Percentiles rank a stretch among this genome's conserved stretches.
Evolutionary conservation across 371 early-diverging fungal genomes (phyloP).

Genomic region (Mortierella sp.): DNA sequence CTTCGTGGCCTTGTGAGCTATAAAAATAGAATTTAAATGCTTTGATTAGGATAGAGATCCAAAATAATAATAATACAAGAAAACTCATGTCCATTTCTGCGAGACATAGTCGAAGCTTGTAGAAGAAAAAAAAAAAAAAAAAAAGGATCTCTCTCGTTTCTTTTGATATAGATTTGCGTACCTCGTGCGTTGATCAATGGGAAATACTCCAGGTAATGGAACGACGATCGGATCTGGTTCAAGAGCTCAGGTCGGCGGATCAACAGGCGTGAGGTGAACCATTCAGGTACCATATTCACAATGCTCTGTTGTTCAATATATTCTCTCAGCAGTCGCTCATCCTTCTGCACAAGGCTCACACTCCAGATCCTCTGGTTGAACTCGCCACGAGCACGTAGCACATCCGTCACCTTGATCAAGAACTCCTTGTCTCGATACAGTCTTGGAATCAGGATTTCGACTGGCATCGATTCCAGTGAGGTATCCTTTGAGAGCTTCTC

Average conservation of each 20-base stretch:
- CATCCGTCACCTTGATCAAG: slow-evolving; percentile 24
- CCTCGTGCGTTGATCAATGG: slow-evolving; percentile 65
- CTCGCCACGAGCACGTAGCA: slow-evolving; percentile 33
- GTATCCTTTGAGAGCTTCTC: slow-evolving; percentile 36
- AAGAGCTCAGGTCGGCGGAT: slow-evolving; percentile 10
- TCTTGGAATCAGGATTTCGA: slow-evolving; percentile 32
- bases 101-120: too few species aligned
- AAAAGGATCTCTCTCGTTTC: too few species aligned
- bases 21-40: too few species aligned
- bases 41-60: too few species aligned
- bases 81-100: too few species aligned
- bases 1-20: slow-evolving; percentile 45
- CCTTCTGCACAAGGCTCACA: slow-evolving; percentile 28
- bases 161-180: slow-evolving; percentile 13
- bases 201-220: slow-evolving; percentile 59
- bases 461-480: slow-evolving; percentile 23
- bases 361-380: slow-evolving; percentile 44
- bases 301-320: slow-evolving; percentile 40
- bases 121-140: slow-evolving; percentile 2
- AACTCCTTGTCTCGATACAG: slow-evolving; percentile 23
- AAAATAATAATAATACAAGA: too few species aligned
- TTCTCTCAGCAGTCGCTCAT: slow-evolving; percentile 26
- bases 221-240: slow-evolving; percentile 11
- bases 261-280: slow-evolving; percentile 58
- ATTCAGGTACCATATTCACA: slow-evolving; percentile 30